A percentile compares a stretch with the other conserved stretches of the same genome.
These are phyloP conservation scores for Leishmania turanica DNA, from an alignment of 208 protist genomes.

Conservation along the genomic window DNA sequence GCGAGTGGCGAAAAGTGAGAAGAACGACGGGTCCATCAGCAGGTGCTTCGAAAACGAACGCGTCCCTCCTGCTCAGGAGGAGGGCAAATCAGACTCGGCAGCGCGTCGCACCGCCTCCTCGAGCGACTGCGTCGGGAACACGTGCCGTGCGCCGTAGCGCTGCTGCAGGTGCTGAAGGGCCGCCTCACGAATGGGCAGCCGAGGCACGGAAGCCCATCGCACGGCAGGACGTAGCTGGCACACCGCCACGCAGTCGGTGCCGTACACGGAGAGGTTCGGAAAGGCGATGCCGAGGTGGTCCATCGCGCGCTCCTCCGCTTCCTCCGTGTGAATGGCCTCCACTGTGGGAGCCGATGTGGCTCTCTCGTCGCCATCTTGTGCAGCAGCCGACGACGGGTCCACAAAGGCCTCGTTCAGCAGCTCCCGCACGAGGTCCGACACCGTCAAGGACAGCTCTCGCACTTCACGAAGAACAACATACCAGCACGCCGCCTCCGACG, in stretches of 20 bases:
- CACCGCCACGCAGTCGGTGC: slow-evolving; percentile 52
- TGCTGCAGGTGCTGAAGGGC: slow-evolving; percentile 45
- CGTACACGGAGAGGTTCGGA: slow-evolving; percentile 81
- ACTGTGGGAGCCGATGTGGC: slow-evolving; percentile 3
- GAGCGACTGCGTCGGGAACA: slow-evolving; percentile 40
- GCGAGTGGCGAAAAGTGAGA: background rate
- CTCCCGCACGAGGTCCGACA: slow-evolving; percentile 31
- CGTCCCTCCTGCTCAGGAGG: background rate
- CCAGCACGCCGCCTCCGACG: slow-evolving; percentile 10
- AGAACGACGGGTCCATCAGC: background rate
- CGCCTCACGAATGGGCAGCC: slow-evolving; percentile 24
- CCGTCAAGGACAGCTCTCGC: slow-evolving; percentile 16
- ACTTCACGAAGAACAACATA: slow-evolving; percentile 52
- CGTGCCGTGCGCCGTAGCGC: slow-evolving; percentile 56
- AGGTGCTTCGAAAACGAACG: background rate
- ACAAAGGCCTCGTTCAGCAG: slow-evolving; percentile 22
- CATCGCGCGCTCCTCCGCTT: slow-evolving; percentile 26
- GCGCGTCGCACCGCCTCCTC: slow-evolving; percentile 22
- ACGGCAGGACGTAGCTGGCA: slow-evolving; percentile 46
- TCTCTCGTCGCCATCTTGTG: background rate
- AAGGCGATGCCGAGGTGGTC: slow-evolving; percentile 60
- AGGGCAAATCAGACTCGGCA: background rate
- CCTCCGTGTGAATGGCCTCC: slow-evolving; percentile 36
- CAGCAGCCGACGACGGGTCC: background rate
- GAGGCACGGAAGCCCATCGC: slow-evolving; percentile 3